Evolutionary conservation across 495 filamentous ascomycete species (phyloP).

Genomic region (Aspergillus panamensis): DNA sequence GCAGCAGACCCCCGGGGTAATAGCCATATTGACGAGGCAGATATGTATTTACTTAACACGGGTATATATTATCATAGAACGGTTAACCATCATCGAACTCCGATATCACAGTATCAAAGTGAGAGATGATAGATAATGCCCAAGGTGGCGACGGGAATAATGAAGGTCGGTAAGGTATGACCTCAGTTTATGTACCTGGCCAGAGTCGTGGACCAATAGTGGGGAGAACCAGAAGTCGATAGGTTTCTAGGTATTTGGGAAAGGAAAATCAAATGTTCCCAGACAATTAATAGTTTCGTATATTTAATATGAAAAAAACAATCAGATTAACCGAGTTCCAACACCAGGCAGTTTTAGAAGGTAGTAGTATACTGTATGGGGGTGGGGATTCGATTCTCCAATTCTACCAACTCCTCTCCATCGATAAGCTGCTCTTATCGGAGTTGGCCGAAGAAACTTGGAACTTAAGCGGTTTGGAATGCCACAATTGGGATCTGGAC

Average conservation of each 20-base stretch:
- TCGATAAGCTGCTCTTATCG: conserved; percentile 13
- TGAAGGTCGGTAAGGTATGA: too few relatives aligned
- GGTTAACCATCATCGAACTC: conserved; percentile 1
- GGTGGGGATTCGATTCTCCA: conserved; percentile 5
- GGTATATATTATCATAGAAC: not conserved
- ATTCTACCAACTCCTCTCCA: not conserved
- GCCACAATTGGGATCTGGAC: not conserved
- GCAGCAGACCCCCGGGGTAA: conserved; percentile 18
- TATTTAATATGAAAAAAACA: too few relatives aligned
- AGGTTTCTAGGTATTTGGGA: too few relatives aligned
- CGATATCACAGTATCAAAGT: not conserved
- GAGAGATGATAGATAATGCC: not conserved
- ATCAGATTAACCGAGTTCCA: too few relatives aligned
- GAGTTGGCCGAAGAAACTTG: conserved; percentile 10
- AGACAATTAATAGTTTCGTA: too few relatives aligned
- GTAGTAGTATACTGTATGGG: too few relatives aligned
- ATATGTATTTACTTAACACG: not conserved
- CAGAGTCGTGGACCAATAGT: conserved; percentile 10
- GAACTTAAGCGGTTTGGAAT: not conserved
- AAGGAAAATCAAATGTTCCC: too few relatives aligned
- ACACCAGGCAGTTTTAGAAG: too few relatives aligned
- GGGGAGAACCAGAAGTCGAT: conserved; percentile 8
- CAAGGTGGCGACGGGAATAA: conserved; percentile 7
- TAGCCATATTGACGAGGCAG: not conserved
- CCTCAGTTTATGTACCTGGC: not conserved